phyloP scores from a whole-genome alignment of 441 rosid species.

The Dalechampia spathulata region DNA sequence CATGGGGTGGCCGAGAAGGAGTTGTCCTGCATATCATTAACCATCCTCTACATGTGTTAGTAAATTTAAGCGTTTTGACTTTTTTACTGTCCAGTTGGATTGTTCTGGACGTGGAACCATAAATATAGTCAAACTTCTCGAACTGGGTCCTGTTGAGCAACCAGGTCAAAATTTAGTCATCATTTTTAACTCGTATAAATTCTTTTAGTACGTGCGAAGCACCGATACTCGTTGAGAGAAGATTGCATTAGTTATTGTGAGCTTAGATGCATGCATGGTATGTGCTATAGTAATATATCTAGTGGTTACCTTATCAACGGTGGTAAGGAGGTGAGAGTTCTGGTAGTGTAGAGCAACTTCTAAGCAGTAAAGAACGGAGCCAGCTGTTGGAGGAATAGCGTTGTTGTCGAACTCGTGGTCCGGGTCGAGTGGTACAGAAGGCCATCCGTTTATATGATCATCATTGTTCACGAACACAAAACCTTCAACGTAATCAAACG shows the following conservation, averaged over 20 bases:
- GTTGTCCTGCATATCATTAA: constrained; percentile 17
- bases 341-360: constrained; percentile 68
- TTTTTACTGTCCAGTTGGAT: no score
- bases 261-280: constrained; percentile 5
- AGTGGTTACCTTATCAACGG: constrained; percentile 59
- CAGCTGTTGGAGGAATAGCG: constrained; percentile 38
- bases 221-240: constrained; percentile 8
- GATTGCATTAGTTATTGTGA: not conserved
- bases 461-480: constrained; percentile 76
- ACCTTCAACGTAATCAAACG: constrained; percentile 87
- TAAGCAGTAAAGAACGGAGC: constrained; percentile 79
- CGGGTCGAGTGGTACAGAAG: constrained; percentile 48
- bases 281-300: no score
- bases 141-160: constrained; percentile 24
- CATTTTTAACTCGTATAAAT: no score
- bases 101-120: constrained; percentile 9
- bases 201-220: no score
- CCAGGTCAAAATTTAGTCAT: constrained; percentile 28
- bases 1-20: constrained; percentile 19
- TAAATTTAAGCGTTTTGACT: constrained; percentile 18
- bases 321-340: constrained; percentile 28
- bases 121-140: constrained; percentile 15
- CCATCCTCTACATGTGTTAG: constrained; percentile 31
- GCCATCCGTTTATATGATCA: constrained; percentile 83
- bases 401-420: constrained; percentile 36